phyloP scores from a whole-genome alignment of 768 basidiomycete genomes.

The Boletus pseudo-olivaceus region DNA sequence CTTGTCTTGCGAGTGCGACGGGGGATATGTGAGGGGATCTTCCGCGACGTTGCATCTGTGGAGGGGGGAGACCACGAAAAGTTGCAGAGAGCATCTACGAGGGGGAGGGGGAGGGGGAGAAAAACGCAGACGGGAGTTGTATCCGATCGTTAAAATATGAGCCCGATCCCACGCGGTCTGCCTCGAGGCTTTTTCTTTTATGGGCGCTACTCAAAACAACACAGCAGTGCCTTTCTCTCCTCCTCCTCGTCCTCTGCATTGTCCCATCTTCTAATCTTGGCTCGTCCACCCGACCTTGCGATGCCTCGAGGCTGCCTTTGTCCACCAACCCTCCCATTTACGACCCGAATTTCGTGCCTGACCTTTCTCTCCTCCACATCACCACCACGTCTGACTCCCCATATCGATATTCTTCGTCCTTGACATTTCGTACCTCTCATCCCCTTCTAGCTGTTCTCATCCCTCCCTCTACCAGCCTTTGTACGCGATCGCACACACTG shows the following conservation, averaged over 20 bases:
- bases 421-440: too few species aligned
- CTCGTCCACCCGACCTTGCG: background rate
- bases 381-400: background rate
- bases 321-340: background rate
- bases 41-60: conserved; percentile 34
- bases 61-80: conserved; percentile 25
- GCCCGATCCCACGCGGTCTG: background rate
- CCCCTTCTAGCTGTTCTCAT: too few species aligned
- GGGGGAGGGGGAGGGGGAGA: too few species aligned
- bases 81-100: conserved; percentile 22
- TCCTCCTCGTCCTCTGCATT: background rate
- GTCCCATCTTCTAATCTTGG: background rate
- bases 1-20: conserved; percentile 41
- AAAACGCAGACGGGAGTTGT: too few species aligned
- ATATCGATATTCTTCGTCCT: too few species aligned
- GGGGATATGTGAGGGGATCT: conserved; percentile 41
- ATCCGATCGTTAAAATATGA: background rate
- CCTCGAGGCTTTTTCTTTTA: background rate
- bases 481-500: background rate
- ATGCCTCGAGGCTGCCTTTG: conserved; percentile 4
- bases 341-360: background rate
- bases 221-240: background rate
- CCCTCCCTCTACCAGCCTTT: background rate
- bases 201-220: background rate
- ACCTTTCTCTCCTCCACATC: background rate